phyloP scores from a whole-genome alignment of 208 protist species.

The Crithidia mellificae region DNA sequence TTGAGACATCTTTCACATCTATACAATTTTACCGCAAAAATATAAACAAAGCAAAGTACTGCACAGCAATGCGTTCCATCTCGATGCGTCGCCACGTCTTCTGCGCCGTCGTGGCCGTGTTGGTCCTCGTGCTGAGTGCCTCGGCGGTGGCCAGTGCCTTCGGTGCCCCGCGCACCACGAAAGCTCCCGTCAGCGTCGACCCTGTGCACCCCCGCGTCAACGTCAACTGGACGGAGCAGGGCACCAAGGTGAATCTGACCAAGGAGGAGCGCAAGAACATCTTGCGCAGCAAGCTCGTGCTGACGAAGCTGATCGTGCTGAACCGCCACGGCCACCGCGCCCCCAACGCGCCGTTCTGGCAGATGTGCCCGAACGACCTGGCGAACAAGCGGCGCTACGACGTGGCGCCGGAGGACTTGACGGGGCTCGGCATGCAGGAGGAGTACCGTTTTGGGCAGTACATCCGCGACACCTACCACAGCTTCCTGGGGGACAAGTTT shows the following conservation, averaged over 20 bases:
- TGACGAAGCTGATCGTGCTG: slow-evolving; percentile 76
- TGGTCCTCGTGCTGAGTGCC: slow-evolving; percentile 17
- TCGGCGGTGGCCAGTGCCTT: slow-evolving; percentile 15
- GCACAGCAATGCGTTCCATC: background rate
- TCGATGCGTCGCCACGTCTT: slow-evolving; percentile 2
- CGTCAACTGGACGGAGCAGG: slow-evolving; percentile 61
- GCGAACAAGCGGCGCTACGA: slow-evolving; percentile 57
- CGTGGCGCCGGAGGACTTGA: slow-evolving; percentile 71
- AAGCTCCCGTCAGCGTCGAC: slow-evolving; percentile 7
- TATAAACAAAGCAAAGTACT: background rate
- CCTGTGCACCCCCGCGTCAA: slow-evolving; percentile 50
- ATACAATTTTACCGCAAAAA: too few relatives aligned
- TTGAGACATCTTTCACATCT: too few relatives aligned
- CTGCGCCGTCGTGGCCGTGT: background rate
- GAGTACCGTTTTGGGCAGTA: slow-evolving; percentile 76
- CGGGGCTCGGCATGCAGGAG: slow-evolving; percentile 77
- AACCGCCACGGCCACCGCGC: slow-evolving; percentile 83
- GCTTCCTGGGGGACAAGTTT: slow-evolving; percentile 70
- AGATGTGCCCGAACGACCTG: slow-evolving; percentile 63
- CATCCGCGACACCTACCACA: slow-evolving; percentile 52
- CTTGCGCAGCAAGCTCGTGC: slow-evolving; percentile 48
- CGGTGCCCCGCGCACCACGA: slow-evolving; percentile 1
- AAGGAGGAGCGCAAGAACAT: slow-evolving; percentile 40
- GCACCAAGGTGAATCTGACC: slow-evolving; percentile 34
- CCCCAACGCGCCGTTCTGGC: slow-evolving; percentile 81